Evolutionary conservation across 2,329 filamentous ascomycete genomes (phyloP).

Genomic region (Shiraia sp.): DNA sequence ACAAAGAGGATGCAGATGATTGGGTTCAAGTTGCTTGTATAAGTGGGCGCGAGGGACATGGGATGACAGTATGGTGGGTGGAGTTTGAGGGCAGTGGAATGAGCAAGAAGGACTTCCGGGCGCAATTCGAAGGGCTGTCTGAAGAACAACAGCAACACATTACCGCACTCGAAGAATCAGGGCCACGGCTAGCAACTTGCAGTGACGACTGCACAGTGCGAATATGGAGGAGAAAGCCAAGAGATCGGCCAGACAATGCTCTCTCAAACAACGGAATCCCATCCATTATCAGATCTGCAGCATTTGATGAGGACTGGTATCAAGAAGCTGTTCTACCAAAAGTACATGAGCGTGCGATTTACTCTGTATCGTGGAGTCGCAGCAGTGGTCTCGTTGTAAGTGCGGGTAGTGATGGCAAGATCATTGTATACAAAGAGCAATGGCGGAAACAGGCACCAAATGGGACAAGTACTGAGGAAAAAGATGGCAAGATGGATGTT

Average conservation of each 20-base stretch:
- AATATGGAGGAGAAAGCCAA: constrained; percentile 72
- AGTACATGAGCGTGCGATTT: constrained; percentile 78
- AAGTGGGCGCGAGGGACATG: constrained; percentile 80
- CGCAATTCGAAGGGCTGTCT: constrained; percentile 24
- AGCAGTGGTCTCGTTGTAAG: constrained; percentile 79
- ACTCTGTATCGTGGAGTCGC: constrained; percentile 82
- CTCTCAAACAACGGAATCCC: constrained; percentile 67
- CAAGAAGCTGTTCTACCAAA: constrained; percentile 76
- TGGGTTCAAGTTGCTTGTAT: constrained; percentile 89
- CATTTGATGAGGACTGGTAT: constrained; percentile 79
- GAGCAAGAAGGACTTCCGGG: constrained; percentile 28
- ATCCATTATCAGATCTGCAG: constrained; percentile 79
- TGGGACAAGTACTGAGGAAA: constrained; percentile 22
- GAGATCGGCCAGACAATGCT: constrained; percentile 52
- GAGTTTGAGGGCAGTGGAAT: constrained; percentile 62
- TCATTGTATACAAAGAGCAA: constrained; percentile 27
- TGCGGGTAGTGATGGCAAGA: constrained; percentile 72
- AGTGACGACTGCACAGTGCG: constrained; percentile 81
- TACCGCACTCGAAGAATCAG: constrained; percentile 45
- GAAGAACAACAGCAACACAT: constrained; percentile 42
- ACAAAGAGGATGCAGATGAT: constrained; percentile 89
- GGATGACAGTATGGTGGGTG: constrained; percentile 86
- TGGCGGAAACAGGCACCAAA: constrained; percentile 27
- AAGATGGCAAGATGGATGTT: constrained; percentile 20
- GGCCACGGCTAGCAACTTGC: constrained; percentile 73